These are phyloP conservation scores for Termitomyces sp. DNA, from an alignment of 768 basidiomycete species.

Conservation along the genomic window DNA sequence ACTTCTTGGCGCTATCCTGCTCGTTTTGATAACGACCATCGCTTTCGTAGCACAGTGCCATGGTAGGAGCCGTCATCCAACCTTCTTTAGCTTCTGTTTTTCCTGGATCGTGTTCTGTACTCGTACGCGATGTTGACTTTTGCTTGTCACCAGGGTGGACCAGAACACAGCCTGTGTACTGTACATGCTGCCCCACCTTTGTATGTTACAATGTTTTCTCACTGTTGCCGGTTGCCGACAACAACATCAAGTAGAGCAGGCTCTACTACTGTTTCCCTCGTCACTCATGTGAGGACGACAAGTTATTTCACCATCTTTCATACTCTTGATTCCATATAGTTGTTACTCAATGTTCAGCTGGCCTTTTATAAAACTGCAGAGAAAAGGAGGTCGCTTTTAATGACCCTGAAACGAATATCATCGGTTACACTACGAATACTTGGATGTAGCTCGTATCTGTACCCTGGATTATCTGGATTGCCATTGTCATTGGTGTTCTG, in stretches of 20 bases:
- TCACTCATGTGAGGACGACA: conserved; percentile 19
- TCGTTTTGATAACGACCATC: conserved; percentile 19
- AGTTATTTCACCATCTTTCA: background rate
- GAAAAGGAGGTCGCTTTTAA: conserved; percentile 11
- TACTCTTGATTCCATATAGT: conserved; percentile 8
- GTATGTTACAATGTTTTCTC: conserved; percentile 15
- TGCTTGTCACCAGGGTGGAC: conserved; percentile 22
- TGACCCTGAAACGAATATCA: no score
- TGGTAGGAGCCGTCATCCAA: conserved; percentile 22
- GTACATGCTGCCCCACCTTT: conserved; percentile 27
- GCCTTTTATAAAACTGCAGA: conserved; percentile 18
- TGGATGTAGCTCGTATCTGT: conserved; percentile 15
- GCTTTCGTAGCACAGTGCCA: conserved; percentile 19
- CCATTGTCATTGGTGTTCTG: conserved; percentile 18
- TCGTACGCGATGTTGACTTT: conserved; percentile 28
- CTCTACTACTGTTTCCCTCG: conserved; percentile 19
- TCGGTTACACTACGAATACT: no score
- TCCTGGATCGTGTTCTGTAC: conserved; percentile 29
- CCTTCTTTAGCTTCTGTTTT: conserved; percentile 30
- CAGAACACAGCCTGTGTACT: conserved; percentile 21
- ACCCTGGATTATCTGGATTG: conserved; percentile 25
- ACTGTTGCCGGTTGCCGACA: background rate
- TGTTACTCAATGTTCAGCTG: conserved; percentile 21
- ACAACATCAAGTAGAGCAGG: conserved; percentile 15
- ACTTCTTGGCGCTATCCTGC: conserved; percentile 20